Conservation (phyloP, 2,329 filamentous ascomycete species). For the Fusarium sambucinum region DNA sequence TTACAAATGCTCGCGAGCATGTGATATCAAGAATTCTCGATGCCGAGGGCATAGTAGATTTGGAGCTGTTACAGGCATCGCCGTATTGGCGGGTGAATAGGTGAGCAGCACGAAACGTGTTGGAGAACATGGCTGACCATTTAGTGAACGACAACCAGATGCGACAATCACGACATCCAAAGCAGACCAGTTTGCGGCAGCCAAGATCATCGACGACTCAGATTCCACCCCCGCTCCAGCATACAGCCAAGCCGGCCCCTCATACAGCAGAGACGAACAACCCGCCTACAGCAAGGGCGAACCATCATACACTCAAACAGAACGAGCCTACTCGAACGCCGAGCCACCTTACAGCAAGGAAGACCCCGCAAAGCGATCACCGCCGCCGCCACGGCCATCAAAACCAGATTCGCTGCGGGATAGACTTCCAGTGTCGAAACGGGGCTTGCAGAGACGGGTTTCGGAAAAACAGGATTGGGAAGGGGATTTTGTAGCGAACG, state of each 20-base stretch:
- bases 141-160: conserved; percentile 36
- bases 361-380: neutral
- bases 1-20: conserved; percentile 25
- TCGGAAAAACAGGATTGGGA: conserved; percentile 34
- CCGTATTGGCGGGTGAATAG: conserved; percentile 38
- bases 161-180: conserved; percentile 21
- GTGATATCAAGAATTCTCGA: conserved; percentile 33
- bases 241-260: conserved; percentile 20
- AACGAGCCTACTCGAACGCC: conserved; percentile 9
- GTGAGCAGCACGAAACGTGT: neutral
- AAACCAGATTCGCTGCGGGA: conserved; percentile 17
- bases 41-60: conserved; percentile 34
- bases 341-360: conserved; percentile 9
- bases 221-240: conserved; percentile 15
- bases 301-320: conserved; percentile 11
- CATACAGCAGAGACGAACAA: conserved; percentile 14
- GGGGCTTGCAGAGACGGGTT: conserved; percentile 24
- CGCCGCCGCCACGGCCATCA: neutral
- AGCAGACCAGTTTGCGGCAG: conserved; percentile 21
- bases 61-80: conserved; percentile 30
- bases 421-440: conserved; percentile 30
- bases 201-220: conserved; percentile 34
- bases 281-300: conserved; percentile 14
- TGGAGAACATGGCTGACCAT: conserved; percentile 3
- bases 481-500: conserved; percentile 33